Evolutionary conservation across 805 yeast genomes (phyloP).

Genomic region (Dipodascus geniculatus): DNA sequence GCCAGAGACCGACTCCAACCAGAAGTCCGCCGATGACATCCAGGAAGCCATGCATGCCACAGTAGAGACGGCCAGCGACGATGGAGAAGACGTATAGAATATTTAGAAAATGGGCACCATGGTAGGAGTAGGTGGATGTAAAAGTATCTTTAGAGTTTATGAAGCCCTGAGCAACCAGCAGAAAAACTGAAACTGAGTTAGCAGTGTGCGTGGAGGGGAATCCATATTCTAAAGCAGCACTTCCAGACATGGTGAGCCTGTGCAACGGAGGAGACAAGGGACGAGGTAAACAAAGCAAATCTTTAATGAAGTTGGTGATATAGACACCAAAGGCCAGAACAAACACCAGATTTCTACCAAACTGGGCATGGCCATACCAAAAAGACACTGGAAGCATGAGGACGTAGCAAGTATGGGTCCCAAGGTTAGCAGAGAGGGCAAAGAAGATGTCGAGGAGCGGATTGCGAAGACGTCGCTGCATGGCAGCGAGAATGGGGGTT

Average conservation of each 20-base stretch:
- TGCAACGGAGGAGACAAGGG: slow-evolving; percentile 88
- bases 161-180: slow-evolving; percentile 30
- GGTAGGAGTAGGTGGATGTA: not conserved
- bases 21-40: slow-evolving; percentile 59
- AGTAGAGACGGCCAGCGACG: slow-evolving; percentile 73
- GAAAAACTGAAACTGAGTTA: slow-evolving; percentile 75
- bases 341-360: slow-evolving; percentile 50
- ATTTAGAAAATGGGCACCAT: slow-evolving; percentile 8
- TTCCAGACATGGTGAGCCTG: slow-evolving; percentile 81
- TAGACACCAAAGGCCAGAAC: slow-evolving; percentile 52
- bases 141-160: slow-evolving; percentile 4
- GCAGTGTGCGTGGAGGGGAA: slow-evolving; percentile 93
- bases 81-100: slow-evolving; percentile 48
- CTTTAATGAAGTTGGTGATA: slow-evolving; percentile 65
- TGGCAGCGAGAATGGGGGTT: slow-evolving; percentile 40
- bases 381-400: slow-evolving; percentile 73
- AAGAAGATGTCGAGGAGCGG: slow-evolving; percentile 59
- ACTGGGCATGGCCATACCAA: slow-evolving; percentile 58
- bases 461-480: slow-evolving; percentile 43
- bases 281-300: slow-evolving; percentile 78
- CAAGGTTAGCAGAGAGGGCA: slow-evolving; percentile 79
- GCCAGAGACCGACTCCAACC: slow-evolving; percentile 46
- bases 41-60: slow-evolving; percentile 94
- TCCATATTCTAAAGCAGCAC: slow-evolving; percentile 88
- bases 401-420: slow-evolving; percentile 90